These are phyloP conservation scores for Soucietia sequanensis DNA, from an alignment of 805 yeast species.

Conservation along the genomic window DNA sequence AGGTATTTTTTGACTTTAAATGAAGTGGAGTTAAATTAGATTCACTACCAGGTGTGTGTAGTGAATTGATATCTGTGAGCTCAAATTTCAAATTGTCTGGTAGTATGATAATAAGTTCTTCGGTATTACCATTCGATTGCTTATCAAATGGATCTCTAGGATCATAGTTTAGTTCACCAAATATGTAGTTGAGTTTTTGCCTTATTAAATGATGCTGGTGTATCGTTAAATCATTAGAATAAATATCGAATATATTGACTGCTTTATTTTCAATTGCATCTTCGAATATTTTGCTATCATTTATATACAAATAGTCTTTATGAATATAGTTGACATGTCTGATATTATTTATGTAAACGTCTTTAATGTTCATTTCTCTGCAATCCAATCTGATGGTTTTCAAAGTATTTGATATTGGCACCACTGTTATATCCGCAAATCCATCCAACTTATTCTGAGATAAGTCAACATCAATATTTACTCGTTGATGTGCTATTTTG, in stretches of 20 bases:
- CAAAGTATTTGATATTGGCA: constrained; percentile 64
- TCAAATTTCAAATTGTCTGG: constrained; percentile 68
- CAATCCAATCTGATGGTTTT: constrained; percentile 72
- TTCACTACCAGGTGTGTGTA: constrained; percentile 29
- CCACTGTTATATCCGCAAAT: constrained; percentile 75
- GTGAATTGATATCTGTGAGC: constrained; percentile 25
- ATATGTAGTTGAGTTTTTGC: constrained; percentile 51
- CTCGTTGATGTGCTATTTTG: constrained; percentile 81
- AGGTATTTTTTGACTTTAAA: constrained; percentile 33
- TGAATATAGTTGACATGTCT: constrained; percentile 54
- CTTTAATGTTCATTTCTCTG: constrained; percentile 64
- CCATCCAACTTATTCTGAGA: constrained; percentile 61
- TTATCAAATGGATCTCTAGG: constrained; percentile 17
- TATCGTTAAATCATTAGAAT: constrained; percentile 38
- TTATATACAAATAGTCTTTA: constrained; percentile 50
- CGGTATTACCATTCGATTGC: constrained; percentile 42
- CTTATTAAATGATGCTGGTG: constrained; percentile 61
- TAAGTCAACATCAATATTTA: constrained; percentile 76
- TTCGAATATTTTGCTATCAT: constrained; percentile 30
- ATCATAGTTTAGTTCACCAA: constrained; percentile 45
- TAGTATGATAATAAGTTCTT: constrained; percentile 60
- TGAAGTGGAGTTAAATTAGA: constrained; percentile 23
- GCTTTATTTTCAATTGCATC: constrained; percentile 21
- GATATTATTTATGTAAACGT: constrained; percentile 59
- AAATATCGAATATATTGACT: constrained; percentile 41